A percentile compares a stretch with the other conserved stretches of the same genome.
phyloP scores from a whole-genome alignment of 768 basidiomycete species.

The Serpula lacrymans region DNA sequence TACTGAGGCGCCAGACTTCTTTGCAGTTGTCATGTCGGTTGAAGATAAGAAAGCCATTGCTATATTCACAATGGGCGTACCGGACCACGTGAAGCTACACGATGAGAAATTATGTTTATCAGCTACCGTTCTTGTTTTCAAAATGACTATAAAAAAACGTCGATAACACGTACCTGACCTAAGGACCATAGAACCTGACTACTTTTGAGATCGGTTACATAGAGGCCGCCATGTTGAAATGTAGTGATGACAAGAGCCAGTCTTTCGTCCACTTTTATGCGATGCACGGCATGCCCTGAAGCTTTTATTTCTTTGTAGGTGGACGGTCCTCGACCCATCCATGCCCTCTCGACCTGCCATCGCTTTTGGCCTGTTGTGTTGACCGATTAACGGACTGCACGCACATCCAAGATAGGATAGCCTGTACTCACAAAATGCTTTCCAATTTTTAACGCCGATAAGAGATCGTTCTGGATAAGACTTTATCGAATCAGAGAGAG shows the following conservation, averaged over 20 bases:
- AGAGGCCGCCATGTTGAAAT: slow-evolving; percentile 48
- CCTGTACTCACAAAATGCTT: slow-evolving; percentile 48
- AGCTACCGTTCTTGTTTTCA: slow-evolving; percentile 1
- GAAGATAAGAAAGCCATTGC: slow-evolving; percentile 66
- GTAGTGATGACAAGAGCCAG: slow-evolving; percentile 61
- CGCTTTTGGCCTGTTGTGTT: slow-evolving; percentile 42
- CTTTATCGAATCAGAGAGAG: slow-evolving; percentile 28
- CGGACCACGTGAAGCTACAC: slow-evolving; percentile 10
- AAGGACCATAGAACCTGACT: slow-evolving; percentile 62
- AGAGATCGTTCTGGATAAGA: slow-evolving; percentile 35
- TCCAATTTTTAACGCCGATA: slow-evolving; percentile 46
- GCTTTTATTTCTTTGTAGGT: slow-evolving; percentile 29
- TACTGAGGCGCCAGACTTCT: slow-evolving; percentile 66
- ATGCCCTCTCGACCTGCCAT: slow-evolving; percentile 43
- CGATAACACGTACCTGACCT: slow-evolving; percentile 43
- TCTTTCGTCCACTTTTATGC: slow-evolving; percentile 73
- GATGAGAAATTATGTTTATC: too few species aligned
- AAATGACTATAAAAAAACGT: not conserved
- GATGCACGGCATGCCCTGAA: slow-evolving; percentile 48
- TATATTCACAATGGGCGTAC: slow-evolving; percentile 73
- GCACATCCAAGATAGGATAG: not conserved
- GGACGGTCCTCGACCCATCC: slow-evolving; percentile 52
- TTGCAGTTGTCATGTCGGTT: slow-evolving; percentile 54
- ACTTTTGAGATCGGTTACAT: slow-evolving; percentile 51
- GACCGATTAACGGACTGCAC: slow-evolving; percentile 3